Percentiles rank a stretch among this genome's conserved stretches.
phyloP scores from a whole-genome alignment of 2,329 filamentous ascomycete genomes.

The Hypoxylon sp. region DNA sequence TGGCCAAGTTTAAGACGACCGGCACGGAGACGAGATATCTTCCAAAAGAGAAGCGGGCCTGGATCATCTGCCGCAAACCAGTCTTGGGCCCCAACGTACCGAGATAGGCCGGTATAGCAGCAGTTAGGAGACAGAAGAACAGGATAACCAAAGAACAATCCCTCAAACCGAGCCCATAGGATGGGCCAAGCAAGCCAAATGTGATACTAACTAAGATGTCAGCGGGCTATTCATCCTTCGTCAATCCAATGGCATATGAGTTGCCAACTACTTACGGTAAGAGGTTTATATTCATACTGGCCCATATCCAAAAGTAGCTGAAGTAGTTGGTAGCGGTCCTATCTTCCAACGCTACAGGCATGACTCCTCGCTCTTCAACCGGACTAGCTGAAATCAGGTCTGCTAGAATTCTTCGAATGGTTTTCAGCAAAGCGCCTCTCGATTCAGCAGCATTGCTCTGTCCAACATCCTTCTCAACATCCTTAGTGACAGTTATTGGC shows the following conservation, averaged over 20 bases:
- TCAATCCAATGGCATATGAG: slow-evolving; percentile 1
- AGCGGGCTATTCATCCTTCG: slow-evolving; percentile 9
- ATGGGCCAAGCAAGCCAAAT: slow-evolving; percentile 73
- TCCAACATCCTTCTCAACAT: slow-evolving; percentile 33
- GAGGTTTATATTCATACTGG: slow-evolving; percentile 52
- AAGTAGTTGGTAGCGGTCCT: slow-evolving; percentile 51
- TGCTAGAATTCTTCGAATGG: slow-evolving; percentile 15
- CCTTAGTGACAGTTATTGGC: slow-evolving; percentile 12
- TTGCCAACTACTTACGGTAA: slow-evolving; percentile 47
- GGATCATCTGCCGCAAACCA: slow-evolving; percentile 76
- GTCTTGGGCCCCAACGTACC: slow-evolving; percentile 72
- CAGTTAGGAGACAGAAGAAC: slow-evolving; percentile 73
- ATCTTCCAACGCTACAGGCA: slow-evolving; percentile 52
- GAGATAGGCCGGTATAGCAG: slow-evolving; percentile 69
- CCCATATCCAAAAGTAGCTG: slow-evolving; percentile 54
- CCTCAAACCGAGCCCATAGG: slow-evolving; percentile 69
- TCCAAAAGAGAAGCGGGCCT: slow-evolving; percentile 74
- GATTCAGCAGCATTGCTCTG: slow-evolving; percentile 27
- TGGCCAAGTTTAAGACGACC: slow-evolving; percentile 74
- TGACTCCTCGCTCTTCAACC: slow-evolving; percentile 51
- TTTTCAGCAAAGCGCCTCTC: slow-evolving; percentile 4
- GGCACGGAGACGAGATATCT: slow-evolving; percentile 72
- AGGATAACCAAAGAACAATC: slow-evolving; percentile 72
- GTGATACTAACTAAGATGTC: slow-evolving; percentile 63
- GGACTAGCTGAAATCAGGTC: slow-evolving; percentile 40